Evolutionary conservation across 2,329 filamentous ascomycete species (phyloP).

Genomic region (Torrubiellomyces zombiae): DNA sequence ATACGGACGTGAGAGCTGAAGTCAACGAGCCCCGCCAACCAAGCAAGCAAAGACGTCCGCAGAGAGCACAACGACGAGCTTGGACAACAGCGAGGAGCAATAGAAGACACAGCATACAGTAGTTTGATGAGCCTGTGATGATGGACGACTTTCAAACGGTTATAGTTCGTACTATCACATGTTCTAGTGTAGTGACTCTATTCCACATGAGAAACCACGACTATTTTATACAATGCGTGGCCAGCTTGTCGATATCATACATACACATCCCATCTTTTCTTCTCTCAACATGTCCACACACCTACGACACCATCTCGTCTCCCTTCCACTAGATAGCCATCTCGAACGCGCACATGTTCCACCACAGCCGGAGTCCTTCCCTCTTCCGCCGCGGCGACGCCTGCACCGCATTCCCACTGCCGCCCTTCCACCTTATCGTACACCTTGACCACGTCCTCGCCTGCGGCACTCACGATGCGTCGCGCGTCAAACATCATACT

Average conservation of each 20-base stretch:
- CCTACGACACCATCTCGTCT: slow-evolving; percentile 75
- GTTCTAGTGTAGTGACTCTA: too few relatives aligned
- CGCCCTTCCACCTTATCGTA: slow-evolving; percentile 94
- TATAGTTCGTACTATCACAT: too few relatives aligned
- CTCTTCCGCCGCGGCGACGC: slow-evolving; percentile 51
- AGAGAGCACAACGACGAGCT: too few relatives aligned
- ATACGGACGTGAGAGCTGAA: too few relatives aligned
- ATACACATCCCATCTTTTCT: slow-evolving; percentile 1
- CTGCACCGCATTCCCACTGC: slow-evolving; percentile 92
- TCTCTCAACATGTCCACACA: slow-evolving; percentile 59
- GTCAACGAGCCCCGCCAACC: too few relatives aligned
- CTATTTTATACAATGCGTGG: too few relatives aligned
- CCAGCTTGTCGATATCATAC: not conserved
- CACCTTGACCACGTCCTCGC: slow-evolving; percentile 89
- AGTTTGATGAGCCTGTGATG: not conserved
- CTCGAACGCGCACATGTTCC: slow-evolving; percentile 76
- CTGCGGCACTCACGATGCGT: slow-evolving; percentile 76
- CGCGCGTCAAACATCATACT: slow-evolving; percentile 95
- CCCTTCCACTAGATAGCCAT: slow-evolving; percentile 87
- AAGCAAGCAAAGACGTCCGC: too few relatives aligned
- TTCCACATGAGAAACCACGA: too few relatives aligned
- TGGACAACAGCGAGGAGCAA: too few relatives aligned
- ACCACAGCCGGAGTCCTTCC: slow-evolving; percentile 51
- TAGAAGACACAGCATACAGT: too few relatives aligned
- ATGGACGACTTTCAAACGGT: too few relatives aligned